Evolutionary conservation across 352 stramenopile species (phyloP), one percentile per base, ranked within the genome.

Genomic region (Globisporangium paddicum): DNA sequence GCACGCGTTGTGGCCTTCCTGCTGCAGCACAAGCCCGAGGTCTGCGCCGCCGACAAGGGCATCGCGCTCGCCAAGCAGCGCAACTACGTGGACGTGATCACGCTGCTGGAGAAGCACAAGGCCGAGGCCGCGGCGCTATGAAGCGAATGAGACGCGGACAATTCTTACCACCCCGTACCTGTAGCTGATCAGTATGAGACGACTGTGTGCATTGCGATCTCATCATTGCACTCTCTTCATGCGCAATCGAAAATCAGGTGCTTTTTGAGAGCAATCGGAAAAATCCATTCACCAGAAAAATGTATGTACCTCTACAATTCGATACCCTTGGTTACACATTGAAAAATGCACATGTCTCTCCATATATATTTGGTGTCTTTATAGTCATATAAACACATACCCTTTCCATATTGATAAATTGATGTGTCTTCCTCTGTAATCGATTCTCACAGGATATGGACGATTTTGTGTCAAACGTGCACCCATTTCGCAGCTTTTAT

Each of bases 1-100:
- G 28, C 65, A 3, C 53, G 70, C 9, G 62, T 89, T 26, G 75
- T 89, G 25, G 59, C 66, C 35, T 80, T 72, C 26, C 60, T 89
- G 47, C 41, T 87, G 4, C 28, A 67, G 32, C 60, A 81, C 21
- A 50, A 50, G 25, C 71, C 62, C 5, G 47, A 68, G 26, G 45
- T 69, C 25, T 83, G 69, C 49, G 55, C 82, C 51, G 55, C 75
- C 11, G 56, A 66, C 19, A 73, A 73, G n/a, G 71, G 74, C 19
- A 67, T 87, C 25, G 55, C 64, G 28, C 67, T 86, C 40, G 75
- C 70, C 6, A 73, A 68, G 25, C 72, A 85, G 53, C 68, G 76
- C 45, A 77, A 77, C 25, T 63, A 55, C 18, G 37, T 18, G 16
- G 50, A 58, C 0, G 58, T 59, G 30, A 64, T 64, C 8, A 11